These are phyloP conservation scores for Trypethelium eluteriae DNA, from an alignment of 495 filamentous ascomycete species.

Conservation along the genomic window DNA sequence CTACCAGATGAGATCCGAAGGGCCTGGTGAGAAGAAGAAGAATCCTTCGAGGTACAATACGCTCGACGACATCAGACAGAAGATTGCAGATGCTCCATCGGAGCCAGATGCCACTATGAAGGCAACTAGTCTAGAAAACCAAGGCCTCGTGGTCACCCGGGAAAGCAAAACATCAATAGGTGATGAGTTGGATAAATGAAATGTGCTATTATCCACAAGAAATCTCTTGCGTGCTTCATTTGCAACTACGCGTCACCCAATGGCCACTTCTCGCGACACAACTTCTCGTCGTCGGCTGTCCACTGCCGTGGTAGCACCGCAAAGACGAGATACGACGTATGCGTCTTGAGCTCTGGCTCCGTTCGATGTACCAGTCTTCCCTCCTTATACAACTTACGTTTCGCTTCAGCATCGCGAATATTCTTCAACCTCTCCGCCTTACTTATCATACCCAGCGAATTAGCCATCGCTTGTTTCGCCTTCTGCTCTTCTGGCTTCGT, in stretches of 20 bases:
- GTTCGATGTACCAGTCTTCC: conserved; percentile 70
- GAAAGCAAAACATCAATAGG: neutral
- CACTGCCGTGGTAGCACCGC: conserved; percentile 79
- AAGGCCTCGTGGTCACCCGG: conserved; percentile 42
- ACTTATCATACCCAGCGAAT: neutral
- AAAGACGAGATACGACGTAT: conserved; percentile 94
- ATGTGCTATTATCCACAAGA: neutral
- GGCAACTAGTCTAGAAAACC: conserved; percentile 48
- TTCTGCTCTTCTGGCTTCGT: conserved; percentile 20
- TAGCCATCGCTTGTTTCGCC: conserved; percentile 15
- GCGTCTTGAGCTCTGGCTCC: conserved; percentile 84
- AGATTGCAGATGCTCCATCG: conserved; percentile 42
- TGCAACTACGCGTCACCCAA: conserved; percentile 25
- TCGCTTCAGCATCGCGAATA: conserved; percentile 29
- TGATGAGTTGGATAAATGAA: neutral
- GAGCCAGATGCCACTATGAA: conserved; percentile 44
- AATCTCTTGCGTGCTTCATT: neutral
- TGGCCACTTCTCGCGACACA: conserved; percentile 54
- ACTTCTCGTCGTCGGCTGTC: conserved; percentile 73
- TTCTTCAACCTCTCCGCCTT: conserved; percentile 29
- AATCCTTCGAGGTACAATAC: conserved; percentile 59
- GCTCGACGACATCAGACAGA: conserved; percentile 45
- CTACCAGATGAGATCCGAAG: conserved; percentile 68
- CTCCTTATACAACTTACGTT: conserved; percentile 45
- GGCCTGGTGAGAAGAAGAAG: conserved; percentile 55